Evolutionary conservation across 306 rosid genomes (phyloP).

Genomic region (Lathyrus oleraceus): DNA sequence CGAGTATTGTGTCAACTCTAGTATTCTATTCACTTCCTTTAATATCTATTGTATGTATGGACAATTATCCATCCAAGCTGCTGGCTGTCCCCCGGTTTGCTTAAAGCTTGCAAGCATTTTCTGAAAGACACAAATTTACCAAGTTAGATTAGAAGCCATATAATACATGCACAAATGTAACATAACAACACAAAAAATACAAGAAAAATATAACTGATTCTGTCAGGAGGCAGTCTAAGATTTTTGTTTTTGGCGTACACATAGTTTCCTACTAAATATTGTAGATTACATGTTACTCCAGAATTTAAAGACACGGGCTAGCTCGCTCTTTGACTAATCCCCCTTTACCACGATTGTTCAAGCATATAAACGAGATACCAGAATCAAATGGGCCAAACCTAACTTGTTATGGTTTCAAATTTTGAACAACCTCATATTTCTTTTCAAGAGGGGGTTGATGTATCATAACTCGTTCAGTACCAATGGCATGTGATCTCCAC

Average conservation of each 20-base stretch:
- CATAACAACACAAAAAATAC: neutral
- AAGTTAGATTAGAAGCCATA: constrained; percentile 20
- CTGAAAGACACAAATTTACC: constrained; percentile 41
- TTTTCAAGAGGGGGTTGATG: neutral
- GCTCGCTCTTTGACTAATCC: neutral
- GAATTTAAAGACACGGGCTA: neutral
- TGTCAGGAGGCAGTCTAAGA: neutral
- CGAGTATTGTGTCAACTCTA: constrained; percentile 27
- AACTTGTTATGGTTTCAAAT: neutral
- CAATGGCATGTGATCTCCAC: constrained; percentile 16
- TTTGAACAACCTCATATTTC: neutral
- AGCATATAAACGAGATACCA: constrained; percentile 3
- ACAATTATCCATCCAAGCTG: constrained; percentile 6
- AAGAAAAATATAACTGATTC: constrained; percentile 15
- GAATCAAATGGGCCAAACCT: constrained; percentile 4
- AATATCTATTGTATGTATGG: neutral
- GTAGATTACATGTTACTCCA: constrained; percentile 13
- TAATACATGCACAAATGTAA: constrained; percentile 2
- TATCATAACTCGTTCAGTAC: neutral
- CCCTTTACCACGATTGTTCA: neutral
- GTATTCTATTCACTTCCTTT: constrained; percentile 28
- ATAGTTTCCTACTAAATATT: constrained; percentile 8
- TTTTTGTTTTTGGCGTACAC: neutral
- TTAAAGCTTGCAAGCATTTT: constrained; percentile 37
- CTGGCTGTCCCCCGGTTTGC: constrained; percentile 32